A percentile compares a stretch with the other conserved stretches of the same genome.
Conservation (phyloP, 2,329 filamentous ascomycete genomes). For the Taxawa tesnikishii region DNA sequence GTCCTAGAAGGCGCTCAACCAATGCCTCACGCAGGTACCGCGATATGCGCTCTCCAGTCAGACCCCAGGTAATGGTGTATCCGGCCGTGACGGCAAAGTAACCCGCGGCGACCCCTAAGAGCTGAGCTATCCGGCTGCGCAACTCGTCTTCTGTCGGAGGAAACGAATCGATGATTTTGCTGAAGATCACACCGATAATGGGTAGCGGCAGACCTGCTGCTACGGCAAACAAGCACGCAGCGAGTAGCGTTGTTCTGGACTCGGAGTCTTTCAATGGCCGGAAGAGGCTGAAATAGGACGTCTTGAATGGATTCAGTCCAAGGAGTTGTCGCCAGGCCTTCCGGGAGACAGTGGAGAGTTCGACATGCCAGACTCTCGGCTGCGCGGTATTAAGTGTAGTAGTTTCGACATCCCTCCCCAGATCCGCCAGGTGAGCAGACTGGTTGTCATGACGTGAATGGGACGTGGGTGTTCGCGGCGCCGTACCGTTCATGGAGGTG, state of each 20-base stretch:
- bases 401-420: conserved; percentile 19
- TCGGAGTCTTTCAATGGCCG: conserved; percentile 28
- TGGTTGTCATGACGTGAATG: too few relatives aligned
- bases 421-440: too few relatives aligned
- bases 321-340: conserved; percentile 25
- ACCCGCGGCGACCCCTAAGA: conserved; percentile 31
- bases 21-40: conserved; percentile 33
- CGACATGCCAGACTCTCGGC: conserved; percentile 18
- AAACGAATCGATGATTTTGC: conserved; percentile 37
- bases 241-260: conserved; percentile 22
- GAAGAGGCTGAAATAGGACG: conserved; percentile 38
- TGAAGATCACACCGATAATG: conserved; percentile 32
- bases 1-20: conserved; percentile 34
- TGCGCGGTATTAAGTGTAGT: conserved; percentile 22
- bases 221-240: conserved; percentile 23
- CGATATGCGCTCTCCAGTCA: conserved; percentile 37
- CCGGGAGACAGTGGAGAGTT: conserved; percentile 18
- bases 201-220: conserved; percentile 28
- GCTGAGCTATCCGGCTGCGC: conserved; percentile 25
- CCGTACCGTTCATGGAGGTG: too few relatives aligned
- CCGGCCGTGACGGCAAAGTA: conserved; percentile 39
- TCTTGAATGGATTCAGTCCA: conserved; percentile 31
- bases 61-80: conserved; percentile 37
- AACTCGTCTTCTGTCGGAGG: conserved; percentile 34
- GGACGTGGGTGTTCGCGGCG: too few relatives aligned